Evolutionary conservation across 2,329 filamentous ascomycete genomes (phyloP), one percentile per base, ranked within the genome.

Genomic region (Knoxdaviesia capensis): DNA sequence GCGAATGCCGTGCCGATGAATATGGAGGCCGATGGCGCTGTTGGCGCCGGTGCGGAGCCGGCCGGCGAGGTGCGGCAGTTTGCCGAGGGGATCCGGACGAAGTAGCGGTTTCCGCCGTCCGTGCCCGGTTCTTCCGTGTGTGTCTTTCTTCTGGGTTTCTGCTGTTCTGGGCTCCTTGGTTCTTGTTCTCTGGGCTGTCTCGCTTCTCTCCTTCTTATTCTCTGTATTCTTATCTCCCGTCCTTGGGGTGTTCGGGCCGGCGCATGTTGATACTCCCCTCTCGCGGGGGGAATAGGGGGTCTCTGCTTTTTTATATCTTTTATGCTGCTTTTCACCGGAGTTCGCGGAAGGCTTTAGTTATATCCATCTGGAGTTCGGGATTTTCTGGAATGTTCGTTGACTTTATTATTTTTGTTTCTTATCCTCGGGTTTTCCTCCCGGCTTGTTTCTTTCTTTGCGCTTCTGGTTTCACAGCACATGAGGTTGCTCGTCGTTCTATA

Each of bases 1-100:
- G 41, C 41, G 7, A 4, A 43, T 6, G 38, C 43, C 5, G 44
- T 38, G 29, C n/a, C 31, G 38, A 39, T 41, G 34, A 35, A 31
- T 10, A 43, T 41, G 35, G 34, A 36, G 33, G 41, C 37, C 28
- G 39, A 32, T 34, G 35, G 41, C 31, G 41, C 10, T 5, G 36
- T 10, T 32, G 41, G 40, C 9, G 35, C 20, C 1, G 6, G 20
- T 20, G 20, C 20, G 2, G 20, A 20, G 20, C 20, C 20, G 20
- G 20, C 20, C 20, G 20, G 20, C 20, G n/a, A 36, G 36, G 34
- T 34, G 35, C 8, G 37, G 37, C 34, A 6, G 7, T 7, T 9
- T n/a, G 28, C 7, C 38, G 31, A 29, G 34, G 28, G 40, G 37
- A 41, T 41, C 29, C 34, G 35, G 36, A 32, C 36, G 7, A 28